These are phyloP conservation scores for Diphasiastrum complanatum DNA, from an alignment of 83 land plant species.

Conservation along the genomic window DNA sequence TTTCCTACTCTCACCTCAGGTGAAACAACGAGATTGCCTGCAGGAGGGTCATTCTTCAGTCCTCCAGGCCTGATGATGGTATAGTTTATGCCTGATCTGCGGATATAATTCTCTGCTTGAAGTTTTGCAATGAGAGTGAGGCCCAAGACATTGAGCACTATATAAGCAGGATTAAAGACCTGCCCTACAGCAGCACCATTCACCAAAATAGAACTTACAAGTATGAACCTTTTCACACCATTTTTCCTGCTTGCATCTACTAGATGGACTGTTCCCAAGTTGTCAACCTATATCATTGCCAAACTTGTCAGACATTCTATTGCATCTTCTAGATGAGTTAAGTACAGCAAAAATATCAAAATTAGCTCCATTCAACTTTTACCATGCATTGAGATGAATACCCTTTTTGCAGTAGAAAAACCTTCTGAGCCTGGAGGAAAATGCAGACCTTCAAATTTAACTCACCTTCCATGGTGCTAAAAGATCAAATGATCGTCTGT, in stretches of 20 bases:
- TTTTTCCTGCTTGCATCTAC: constrained; percentile 74
- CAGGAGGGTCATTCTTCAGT: constrained; percentile 70
- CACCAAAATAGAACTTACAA: constrained; percentile 78
- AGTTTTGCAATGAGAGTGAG: constrained; percentile 83
- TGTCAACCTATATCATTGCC: constrained; percentile 58
- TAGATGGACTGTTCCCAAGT: constrained; percentile 78
- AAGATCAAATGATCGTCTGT: constrained; percentile 59
- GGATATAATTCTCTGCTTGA: constrained; percentile 82
- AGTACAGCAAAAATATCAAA: no score
- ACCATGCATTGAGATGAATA: background rate
- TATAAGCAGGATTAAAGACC: constrained; percentile 81
- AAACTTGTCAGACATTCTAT: background rate
- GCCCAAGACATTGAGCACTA: constrained; percentile 75
- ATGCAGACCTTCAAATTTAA: background rate
- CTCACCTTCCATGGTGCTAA: constrained; percentile 86
- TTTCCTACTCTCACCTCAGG: constrained; percentile 74
- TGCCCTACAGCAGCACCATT: constrained; percentile 96
- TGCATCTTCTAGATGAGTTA: no score
- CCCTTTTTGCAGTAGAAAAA: background rate
- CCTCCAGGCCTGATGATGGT: constrained; percentile 96
- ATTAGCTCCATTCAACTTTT: background rate
- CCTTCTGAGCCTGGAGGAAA: background rate
- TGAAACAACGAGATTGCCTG: constrained; percentile 65
- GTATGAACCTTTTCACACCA: constrained; percentile 60
- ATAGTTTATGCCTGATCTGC: constrained; percentile 80